phyloP scores from a whole-genome alignment of 495 filamentous ascomycete genomes.

The Talaromyces liani region DNA sequence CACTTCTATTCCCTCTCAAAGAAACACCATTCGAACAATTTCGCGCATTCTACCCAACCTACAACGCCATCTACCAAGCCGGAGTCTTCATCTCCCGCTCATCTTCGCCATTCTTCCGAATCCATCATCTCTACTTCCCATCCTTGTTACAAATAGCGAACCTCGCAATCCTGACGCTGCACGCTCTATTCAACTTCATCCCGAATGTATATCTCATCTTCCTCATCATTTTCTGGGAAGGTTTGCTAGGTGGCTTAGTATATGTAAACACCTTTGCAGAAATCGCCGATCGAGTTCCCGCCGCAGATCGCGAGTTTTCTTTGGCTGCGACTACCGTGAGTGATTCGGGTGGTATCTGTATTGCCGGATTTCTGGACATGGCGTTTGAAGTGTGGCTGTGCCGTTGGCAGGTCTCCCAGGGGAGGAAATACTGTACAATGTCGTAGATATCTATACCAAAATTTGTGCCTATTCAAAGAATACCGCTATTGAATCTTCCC shows the following conservation, averaged over 20 bases:
- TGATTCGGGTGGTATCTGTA: slow-evolving; percentile 83
- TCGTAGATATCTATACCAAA: neutral
- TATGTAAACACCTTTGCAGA: slow-evolving; percentile 96
- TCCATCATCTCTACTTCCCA: slow-evolving; percentile 74
- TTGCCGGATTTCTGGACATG: slow-evolving; percentile 82
- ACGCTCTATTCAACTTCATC: slow-evolving; percentile 70
- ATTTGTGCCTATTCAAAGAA: too few species aligned
- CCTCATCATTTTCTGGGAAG: slow-evolving; percentile 88
- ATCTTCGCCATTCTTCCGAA: slow-evolving; percentile 75
- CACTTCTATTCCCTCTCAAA: slow-evolving; percentile 74
- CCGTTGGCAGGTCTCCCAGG: slow-evolving; percentile 67
- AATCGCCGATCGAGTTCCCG: slow-evolving; percentile 70
- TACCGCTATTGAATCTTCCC: too few species aligned
- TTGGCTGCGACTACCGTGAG: slow-evolving; percentile 85
- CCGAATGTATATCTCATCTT: slow-evolving; percentile 81
- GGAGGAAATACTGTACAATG: slow-evolving; percentile 66
- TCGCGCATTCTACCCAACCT: slow-evolving; percentile 88
- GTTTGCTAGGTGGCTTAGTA: slow-evolving; percentile 78
- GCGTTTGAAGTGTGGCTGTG: slow-evolving; percentile 78
- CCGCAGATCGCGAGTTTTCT: slow-evolving; percentile 80
- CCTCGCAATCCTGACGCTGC: slow-evolving; percentile 61
- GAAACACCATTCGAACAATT: slow-evolving; percentile 70
- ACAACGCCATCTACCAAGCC: slow-evolving; percentile 85
- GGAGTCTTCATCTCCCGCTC: slow-evolving; percentile 93
- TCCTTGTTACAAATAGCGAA: slow-evolving; percentile 80